phyloP scores from a whole-genome alignment of 1,139 yeast genomes.

The Suhomyces chickasaworum region DNA sequence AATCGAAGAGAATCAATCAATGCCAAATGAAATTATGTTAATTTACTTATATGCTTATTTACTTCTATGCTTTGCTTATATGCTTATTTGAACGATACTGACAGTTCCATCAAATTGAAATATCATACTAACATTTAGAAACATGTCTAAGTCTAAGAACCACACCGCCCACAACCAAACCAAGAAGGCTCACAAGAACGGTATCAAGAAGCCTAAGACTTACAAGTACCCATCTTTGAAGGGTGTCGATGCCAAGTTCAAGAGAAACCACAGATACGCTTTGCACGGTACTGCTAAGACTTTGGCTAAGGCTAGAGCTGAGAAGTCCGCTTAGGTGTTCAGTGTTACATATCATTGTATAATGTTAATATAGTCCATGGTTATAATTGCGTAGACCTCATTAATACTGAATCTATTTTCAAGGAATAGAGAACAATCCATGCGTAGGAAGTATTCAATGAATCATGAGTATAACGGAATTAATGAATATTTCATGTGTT shows the following conservation, averaged over 20 bases:
- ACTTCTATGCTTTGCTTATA: too few relatives aligned
- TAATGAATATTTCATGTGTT: too few relatives aligned
- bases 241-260: constrained; percentile 99
- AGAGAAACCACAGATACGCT: constrained; percentile 99
- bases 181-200: constrained; percentile 99
- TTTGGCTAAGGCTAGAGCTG: constrained; percentile 76
- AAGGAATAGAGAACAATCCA: too few relatives aligned
- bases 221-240: constrained; percentile 97
- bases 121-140: constrained; percentile 36
- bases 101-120: neutral
- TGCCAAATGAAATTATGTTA: too few relatives aligned
- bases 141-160: constrained; percentile 98
- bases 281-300: constrained; percentile 96
- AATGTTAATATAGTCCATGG: constrained; percentile 24
- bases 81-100: too few relatives aligned
- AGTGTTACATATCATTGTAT: constrained; percentile 18
- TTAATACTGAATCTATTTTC: too few relatives aligned
- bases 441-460: too few relatives aligned
- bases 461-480: too few relatives aligned
- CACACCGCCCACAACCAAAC: constrained; percentile 99
- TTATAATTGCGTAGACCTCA: too few relatives aligned
- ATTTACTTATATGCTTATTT: too few relatives aligned
- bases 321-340: constrained; percentile 26
- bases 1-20: too few relatives aligned
- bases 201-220: constrained; percentile 99